These are phyloP conservation scores for Imleria badia DNA, from an alignment of 768 basidiomycete species.

Conservation along the genomic window DNA sequence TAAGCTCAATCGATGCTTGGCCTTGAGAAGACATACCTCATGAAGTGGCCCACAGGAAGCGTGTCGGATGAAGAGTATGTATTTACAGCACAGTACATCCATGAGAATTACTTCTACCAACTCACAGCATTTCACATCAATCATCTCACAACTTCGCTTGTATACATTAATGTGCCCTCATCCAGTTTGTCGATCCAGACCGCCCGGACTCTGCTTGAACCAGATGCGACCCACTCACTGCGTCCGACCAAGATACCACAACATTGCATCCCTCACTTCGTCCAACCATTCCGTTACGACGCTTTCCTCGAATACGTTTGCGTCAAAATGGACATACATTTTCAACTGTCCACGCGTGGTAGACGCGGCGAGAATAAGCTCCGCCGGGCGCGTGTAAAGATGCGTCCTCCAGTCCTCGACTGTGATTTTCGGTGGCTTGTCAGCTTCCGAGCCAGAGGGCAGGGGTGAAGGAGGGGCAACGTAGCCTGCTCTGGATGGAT, in stretches of 20 bases:
- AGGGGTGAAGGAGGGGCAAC: background rate
- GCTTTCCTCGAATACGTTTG: conserved; percentile 43
- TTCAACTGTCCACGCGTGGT: conserved; percentile 34
- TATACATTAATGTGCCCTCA: no score
- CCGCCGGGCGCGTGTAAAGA: conserved; percentile 45
- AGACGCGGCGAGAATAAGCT: conserved; percentile 44
- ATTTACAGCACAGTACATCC: no score
- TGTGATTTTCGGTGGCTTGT: conserved; percentile 9
- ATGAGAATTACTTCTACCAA: background rate
- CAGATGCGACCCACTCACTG: background rate
- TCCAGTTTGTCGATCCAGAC: no score
- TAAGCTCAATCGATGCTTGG: no score
- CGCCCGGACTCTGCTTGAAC: no score
- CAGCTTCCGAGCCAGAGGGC: background rate
- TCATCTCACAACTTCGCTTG: background rate
- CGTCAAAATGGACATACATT: conserved; percentile 40
- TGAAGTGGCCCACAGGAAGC: no score
- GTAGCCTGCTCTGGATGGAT: conserved; percentile 11
- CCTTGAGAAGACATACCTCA: no score
- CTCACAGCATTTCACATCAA: no score
- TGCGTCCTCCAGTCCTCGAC: conserved; percentile 6
- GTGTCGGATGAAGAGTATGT: no score
- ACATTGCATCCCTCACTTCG: conserved; percentile 39
- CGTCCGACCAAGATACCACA: conserved; percentile 31
- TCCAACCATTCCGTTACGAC: conserved; percentile 47